A percentile compares a stretch with the other conserved stretches of the same genome.
Evolutionary conservation across 2,329 filamentous ascomycete species (phyloP).

Genomic region (Penicillium sp.): DNA sequence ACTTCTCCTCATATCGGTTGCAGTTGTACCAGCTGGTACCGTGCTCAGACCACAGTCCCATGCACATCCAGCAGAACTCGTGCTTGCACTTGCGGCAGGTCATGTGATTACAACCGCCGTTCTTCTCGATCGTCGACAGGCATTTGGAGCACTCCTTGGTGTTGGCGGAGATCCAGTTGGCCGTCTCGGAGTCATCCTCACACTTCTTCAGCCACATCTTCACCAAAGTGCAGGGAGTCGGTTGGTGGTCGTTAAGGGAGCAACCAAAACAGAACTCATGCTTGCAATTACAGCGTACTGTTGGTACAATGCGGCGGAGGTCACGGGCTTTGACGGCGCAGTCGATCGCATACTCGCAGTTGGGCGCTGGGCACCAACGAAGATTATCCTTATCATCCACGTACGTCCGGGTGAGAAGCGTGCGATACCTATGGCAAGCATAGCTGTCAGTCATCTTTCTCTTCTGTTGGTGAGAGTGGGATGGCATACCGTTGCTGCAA

Average conservation of each 20-base stretch:
- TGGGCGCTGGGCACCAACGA: conserved; percentile 97
- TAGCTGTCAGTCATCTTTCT: conserved; percentile 10
- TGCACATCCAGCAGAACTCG: conserved; percentile 99
- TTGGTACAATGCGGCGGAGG: conserved; percentile 77
- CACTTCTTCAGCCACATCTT: conserved; percentile 98
- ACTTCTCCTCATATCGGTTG: conserved; percentile 95
- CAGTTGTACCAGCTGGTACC: conserved; percentile 99
- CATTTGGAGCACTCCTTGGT: conserved; percentile 98
- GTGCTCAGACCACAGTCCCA: conserved; percentile 98
- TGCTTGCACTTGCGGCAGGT: conserved; percentile 93
- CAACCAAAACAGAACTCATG: conserved; percentile 95
- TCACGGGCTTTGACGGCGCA: conserved; percentile 85
- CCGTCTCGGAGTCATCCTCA: conserved; percentile 94
- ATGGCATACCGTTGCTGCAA: conserved; percentile 50
- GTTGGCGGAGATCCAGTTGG: conserved; percentile 98
- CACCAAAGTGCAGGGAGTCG: conserved; percentile 82
- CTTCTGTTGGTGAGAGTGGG: background rate
- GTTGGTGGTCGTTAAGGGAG: conserved; percentile 82
- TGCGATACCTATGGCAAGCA: conserved; percentile 59
- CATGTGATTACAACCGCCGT: conserved; percentile 97
- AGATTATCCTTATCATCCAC: conserved; percentile 94
- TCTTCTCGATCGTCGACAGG: conserved; percentile 97
- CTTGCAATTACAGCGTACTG: conserved; percentile 77
- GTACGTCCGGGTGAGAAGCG: conserved; percentile 85
- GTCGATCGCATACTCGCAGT: conserved; percentile 88